phyloP scores from a whole-genome alignment of 306 rosid genomes.

The Rubus idaeus region DNA sequence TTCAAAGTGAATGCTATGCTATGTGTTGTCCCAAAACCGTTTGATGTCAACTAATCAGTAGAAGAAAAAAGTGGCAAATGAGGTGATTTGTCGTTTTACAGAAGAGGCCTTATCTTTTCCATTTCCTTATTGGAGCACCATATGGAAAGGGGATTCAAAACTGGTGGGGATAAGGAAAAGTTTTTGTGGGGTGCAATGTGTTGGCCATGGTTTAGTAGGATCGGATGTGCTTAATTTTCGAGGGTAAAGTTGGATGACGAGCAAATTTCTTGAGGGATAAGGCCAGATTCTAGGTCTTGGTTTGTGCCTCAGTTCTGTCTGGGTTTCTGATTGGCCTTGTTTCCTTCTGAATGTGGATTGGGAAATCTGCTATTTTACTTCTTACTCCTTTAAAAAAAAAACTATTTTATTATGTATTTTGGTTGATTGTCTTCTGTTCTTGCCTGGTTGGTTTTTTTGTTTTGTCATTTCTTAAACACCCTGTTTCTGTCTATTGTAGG shows the following conservation, averaged over 20 bases:
- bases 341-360: not conserved
- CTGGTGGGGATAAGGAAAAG: too few relatives aligned
- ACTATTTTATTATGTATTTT: not conserved
- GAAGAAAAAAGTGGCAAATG: not conserved
- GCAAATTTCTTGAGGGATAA: too few relatives aligned
- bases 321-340: not conserved
- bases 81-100: not conserved
- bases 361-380: too few relatives aligned
- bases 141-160: too few relatives aligned
- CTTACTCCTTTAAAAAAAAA: too few relatives aligned
- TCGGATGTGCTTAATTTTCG: too few relatives aligned
- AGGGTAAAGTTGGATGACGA: not conserved
- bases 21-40: not conserved
- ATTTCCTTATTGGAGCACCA: not conserved
- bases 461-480: not conserved
- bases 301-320: not conserved
- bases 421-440: not conserved
- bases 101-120: not conserved
- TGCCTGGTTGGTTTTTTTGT: not conserved
- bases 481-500: not conserved
- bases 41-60: not conserved
- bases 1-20: conserved; percentile 15
- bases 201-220: too few relatives aligned
- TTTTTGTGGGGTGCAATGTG: too few relatives aligned
- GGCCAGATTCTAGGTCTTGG: not conserved